Conservation (phyloP, 2,329 filamentous ascomycete species). For the Pestalotiopsis sp. region DNA sequence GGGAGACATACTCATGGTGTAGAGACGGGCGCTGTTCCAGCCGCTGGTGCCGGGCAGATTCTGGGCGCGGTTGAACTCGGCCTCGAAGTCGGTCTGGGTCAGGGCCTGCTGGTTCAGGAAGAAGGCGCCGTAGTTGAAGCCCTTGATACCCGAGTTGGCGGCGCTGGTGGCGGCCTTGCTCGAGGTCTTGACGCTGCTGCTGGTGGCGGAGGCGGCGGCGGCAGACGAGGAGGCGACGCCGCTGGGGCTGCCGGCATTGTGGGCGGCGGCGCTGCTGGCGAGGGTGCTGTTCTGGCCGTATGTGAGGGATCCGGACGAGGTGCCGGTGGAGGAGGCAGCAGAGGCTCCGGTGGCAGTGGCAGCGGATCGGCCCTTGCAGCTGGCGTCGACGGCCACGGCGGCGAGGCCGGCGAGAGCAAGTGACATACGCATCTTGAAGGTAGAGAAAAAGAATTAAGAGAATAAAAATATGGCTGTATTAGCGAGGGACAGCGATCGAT, state of each 20-base stretch:
- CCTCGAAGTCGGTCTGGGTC: slow-evolving; percentile 31
- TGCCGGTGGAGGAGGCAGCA: neutral
- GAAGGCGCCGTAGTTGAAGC: slow-evolving; percentile 37
- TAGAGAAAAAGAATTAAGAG: slow-evolving; percentile 14
- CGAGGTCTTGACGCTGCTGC: neutral
- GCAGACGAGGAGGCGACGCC: slow-evolving; percentile 4
- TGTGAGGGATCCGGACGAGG: neutral
- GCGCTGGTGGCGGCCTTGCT: slow-evolving; percentile 8
- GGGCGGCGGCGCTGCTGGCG: slow-evolving; percentile 17
- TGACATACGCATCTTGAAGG: slow-evolving; percentile 30
- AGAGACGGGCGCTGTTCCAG: slow-evolving; percentile 33
- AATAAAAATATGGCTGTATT: slow-evolving; percentile 17
- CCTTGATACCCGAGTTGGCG: slow-evolving; percentile 30
- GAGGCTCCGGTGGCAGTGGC: slow-evolving; percentile 1
- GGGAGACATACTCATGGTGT: slow-evolving; percentile 32
- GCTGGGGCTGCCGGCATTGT: slow-evolving; percentile 21
- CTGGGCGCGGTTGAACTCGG: slow-evolving; percentile 34
- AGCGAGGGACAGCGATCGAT: slow-evolving; percentile 2
- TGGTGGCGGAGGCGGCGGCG: slow-evolving; percentile 12
- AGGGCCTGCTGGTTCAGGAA: slow-evolving; percentile 35
- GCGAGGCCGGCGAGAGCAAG: slow-evolving; percentile 26
- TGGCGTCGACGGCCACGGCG: slow-evolving; percentile 24
- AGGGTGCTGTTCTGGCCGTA: neutral
- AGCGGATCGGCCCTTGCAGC: neutral
- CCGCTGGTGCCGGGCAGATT: slow-evolving; percentile 30